Base-by-base conservation (phyloP, 192 early-diverging fungal genomes). In the Polychytrium aggregatum region DNA sequence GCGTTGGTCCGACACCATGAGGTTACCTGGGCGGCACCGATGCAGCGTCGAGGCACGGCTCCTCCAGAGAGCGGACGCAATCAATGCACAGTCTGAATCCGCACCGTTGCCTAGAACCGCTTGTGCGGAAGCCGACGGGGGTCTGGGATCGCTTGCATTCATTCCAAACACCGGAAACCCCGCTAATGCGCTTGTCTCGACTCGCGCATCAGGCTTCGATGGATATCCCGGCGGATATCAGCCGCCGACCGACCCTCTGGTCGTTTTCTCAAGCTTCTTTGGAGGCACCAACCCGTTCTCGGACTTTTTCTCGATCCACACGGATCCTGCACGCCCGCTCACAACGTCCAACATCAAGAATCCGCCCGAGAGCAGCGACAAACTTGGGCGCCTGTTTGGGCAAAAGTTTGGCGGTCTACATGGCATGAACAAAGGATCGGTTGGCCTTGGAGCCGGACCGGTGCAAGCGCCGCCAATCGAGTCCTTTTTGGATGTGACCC, bases 201-300 rank as follows among this genome's bases (percentile, higher is more conserved):
- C n/a, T n/a, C n/a, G n/a, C n/a, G n/a, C n/a, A n/a, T n/a, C 31
- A 76, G 74, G 58, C 16, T 70, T 62, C 39, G 60, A 59, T 7
- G 75, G 69, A 38, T 71, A 52, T 46, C 36, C 42, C 10, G 68
- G 72, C 16, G 68, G 69, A 3, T 79, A 77, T 41, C 41, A 61
- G 30, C 77, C 66, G 40, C 73, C 77, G 52, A 64, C 65, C 11
- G 53, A 75, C 28, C 57, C 71, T 0, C 58, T 71, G 5, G 63
- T 63, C 47, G 61, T 67, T 1, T 79, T 75, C 44, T 35, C 39
- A 27, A 43, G 63, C 22, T 76, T 79, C 41, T 76, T 79, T 53
- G 72, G 73, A 13, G 64, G 70, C 17, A 74, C 68, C 27, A 79
- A 76, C 43, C 68, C 70, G 7, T 76, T 76, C 41, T 33, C 58